Evolutionary conservation across 495 filamentous ascomycete species (phyloP).

Genomic region (Penicillium flavigenum): DNA sequence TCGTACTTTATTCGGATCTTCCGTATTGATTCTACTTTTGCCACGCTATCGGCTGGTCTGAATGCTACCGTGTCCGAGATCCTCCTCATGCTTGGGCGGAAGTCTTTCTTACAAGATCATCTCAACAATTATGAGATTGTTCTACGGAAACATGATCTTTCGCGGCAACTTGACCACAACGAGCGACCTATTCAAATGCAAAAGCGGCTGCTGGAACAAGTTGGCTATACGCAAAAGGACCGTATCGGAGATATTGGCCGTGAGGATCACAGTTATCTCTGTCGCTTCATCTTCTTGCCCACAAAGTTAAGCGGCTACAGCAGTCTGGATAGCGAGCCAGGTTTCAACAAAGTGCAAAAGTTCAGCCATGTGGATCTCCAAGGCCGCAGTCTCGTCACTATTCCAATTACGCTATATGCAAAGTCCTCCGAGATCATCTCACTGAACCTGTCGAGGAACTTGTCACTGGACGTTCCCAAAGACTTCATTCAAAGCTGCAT

Average conservation of each 20-base stretch:
- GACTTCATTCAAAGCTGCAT: slow-evolving; percentile 95
- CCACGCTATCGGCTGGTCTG: slow-evolving; percentile 76
- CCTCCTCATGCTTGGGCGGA: slow-evolving; percentile 78
- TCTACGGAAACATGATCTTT: slow-evolving; percentile 88
- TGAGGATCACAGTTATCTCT: slow-evolving; percentile 95
- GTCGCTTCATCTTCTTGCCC: slow-evolving; percentile 91
- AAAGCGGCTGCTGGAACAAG: slow-evolving; percentile 86
- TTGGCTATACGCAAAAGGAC: slow-evolving; percentile 86
- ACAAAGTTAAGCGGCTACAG: slow-evolving; percentile 75
- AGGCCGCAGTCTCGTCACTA: slow-evolving; percentile 89
- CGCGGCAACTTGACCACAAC: slow-evolving; percentile 69
- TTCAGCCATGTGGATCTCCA: slow-evolving; percentile 90
- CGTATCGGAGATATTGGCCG: slow-evolving; percentile 92
- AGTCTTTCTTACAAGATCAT: slow-evolving; percentile 86
- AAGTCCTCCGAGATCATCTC: slow-evolving; percentile 91
- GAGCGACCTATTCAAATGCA: slow-evolving; percentile 91
- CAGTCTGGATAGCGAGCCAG: slow-evolving; percentile 72
- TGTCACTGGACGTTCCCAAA: slow-evolving; percentile 87
- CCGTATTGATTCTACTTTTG: slow-evolving; percentile 88
- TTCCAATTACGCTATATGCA: slow-evolving; percentile 90
- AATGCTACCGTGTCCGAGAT: slow-evolving; percentile 83
- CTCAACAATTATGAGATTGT: slow-evolving; percentile 93
- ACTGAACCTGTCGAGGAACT: slow-evolving; percentile 86
- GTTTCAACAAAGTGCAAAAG: slow-evolving; percentile 76
- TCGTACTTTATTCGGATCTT: slow-evolving; percentile 96